Evolutionary conservation across 371 early-diverging fungal genomes (phyloP).

Genomic region (Circinella umbellata): DNA sequence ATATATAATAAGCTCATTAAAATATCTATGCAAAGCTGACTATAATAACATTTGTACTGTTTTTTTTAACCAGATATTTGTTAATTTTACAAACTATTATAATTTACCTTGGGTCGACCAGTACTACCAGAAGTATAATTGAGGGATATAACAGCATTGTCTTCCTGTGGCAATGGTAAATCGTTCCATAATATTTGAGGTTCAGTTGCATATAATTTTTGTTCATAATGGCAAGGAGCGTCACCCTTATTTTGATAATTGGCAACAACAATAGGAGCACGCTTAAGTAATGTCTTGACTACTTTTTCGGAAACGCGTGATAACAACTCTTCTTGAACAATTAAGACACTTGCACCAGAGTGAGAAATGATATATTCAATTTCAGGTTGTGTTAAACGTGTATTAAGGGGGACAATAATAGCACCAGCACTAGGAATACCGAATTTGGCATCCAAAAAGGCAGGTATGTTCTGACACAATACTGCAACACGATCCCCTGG

Average conservation of each 20-base stretch:
- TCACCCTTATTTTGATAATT: conserved; percentile 23
- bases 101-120: conserved; percentile 56
- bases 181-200: conserved; percentile 46
- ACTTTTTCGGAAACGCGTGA: conserved; percentile 5
- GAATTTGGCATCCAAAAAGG: conserved; percentile 66
- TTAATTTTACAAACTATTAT: too few species aligned
- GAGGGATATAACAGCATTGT: conserved; percentile 59
- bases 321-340: conserved; percentile 61
- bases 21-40: too few species aligned
- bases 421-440: conserved; percentile 67
- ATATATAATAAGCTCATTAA: too few species aligned
- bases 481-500: conserved; percentile 59
- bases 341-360: conserved; percentile 56
- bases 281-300: conserved; percentile 1
- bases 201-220: conserved; percentile 32
- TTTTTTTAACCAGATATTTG: too few species aligned
- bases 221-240: conserved; percentile 53
- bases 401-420: conserved; percentile 69
- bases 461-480: conserved; percentile 66
- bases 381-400: conserved; percentile 61
- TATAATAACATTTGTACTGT: too few species aligned
- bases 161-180: conserved; percentile 52
- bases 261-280: conserved; percentile 27
- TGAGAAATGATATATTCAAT: conserved; percentile 65
- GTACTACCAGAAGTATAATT: conserved; percentile 74